Evolutionary conservation across 371 early-diverging fungal species (phyloP).

Genomic region (Haplosporangium sp.): DNA sequence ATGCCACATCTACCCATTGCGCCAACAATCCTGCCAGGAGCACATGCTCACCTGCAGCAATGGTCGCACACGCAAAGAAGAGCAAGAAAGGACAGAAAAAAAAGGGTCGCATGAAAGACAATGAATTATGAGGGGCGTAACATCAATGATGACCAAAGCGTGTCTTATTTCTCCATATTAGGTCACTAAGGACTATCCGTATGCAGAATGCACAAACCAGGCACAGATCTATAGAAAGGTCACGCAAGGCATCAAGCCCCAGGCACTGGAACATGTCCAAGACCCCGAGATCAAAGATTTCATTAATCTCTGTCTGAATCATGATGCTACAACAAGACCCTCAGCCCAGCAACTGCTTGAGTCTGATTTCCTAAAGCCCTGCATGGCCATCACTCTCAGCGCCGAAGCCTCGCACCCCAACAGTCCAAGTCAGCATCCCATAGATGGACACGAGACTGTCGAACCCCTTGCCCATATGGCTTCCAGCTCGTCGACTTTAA

Average conservation of each 20-base stretch:
- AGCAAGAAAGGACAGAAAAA: no score
- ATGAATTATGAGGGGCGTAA: background rate
- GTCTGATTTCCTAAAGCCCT: conserved; percentile 15
- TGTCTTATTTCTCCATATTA: background rate
- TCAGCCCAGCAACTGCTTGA: conserved; percentile 15
- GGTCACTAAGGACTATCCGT: conserved; percentile 84
- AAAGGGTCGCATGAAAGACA: background rate
- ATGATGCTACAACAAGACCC: conserved; percentile 13
- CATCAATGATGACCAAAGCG: background rate
- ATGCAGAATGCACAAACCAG: conserved; percentile 86
- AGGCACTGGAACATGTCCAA: conserved; percentile 70
- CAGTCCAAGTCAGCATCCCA: background rate
- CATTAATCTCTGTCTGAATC: conserved; percentile 74
- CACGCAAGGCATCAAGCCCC: conserved; percentile 79
- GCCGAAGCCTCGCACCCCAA: background rate
- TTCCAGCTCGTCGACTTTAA: background rate
- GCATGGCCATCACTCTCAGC: background rate
- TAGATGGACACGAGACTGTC: background rate
- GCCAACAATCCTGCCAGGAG: no score
- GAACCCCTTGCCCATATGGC: background rate
- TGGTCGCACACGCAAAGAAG: no score
- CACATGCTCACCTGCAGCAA: no score
- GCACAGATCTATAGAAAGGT: conserved; percentile 88
- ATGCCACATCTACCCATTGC: no score
- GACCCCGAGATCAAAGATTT: conserved; percentile 77